Conservation (phyloP, 1,284 basidiomycete genomes). For the Heterobasidion parviporum region DNA sequence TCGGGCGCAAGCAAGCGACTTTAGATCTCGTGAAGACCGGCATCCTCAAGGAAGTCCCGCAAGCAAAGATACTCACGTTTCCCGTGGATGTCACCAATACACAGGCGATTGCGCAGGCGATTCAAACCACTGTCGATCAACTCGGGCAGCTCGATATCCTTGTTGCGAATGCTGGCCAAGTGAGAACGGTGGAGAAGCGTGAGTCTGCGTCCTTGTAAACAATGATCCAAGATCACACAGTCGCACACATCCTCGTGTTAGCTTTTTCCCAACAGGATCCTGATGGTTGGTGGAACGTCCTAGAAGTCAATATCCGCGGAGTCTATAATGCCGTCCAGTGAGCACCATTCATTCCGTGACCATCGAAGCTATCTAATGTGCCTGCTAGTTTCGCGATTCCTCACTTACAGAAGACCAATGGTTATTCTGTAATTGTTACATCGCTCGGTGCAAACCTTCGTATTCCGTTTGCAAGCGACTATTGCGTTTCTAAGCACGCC, state of each 20-base stretch:
- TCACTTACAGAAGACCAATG: slow-evolving; percentile 5
- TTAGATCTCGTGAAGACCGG: neutral
- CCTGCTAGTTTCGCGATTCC: slow-evolving; percentile 1
- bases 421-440: slow-evolving; percentile 3
- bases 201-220: neutral
- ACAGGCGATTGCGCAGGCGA: neutral
- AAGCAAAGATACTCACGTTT: neutral
- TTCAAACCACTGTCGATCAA: slow-evolving; percentile 4
- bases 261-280: slow-evolving; percentile 1
- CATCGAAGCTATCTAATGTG: neutral
- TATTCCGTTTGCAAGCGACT: slow-evolving; percentile 3
- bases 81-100: neutral
- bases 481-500: slow-evolving; percentile 5
- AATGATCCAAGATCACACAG: neutral
- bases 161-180: slow-evolving; percentile 10
- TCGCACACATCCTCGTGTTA: neutral
- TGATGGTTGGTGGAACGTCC: slow-evolving; percentile 1
- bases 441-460: slow-evolving; percentile 5
- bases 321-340: slow-evolving; percentile 3
- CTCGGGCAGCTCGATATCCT: slow-evolving; percentile 12
- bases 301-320: slow-evolving; percentile 6
- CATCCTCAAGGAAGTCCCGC: neutral
- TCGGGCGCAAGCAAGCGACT: neutral
- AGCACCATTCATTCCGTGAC: neutral
- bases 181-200: neutral